These are phyloP conservation scores for Nicotiana knightiana DNA, from an alignment of 257 asterid species.

Conservation along the genomic window DNA sequence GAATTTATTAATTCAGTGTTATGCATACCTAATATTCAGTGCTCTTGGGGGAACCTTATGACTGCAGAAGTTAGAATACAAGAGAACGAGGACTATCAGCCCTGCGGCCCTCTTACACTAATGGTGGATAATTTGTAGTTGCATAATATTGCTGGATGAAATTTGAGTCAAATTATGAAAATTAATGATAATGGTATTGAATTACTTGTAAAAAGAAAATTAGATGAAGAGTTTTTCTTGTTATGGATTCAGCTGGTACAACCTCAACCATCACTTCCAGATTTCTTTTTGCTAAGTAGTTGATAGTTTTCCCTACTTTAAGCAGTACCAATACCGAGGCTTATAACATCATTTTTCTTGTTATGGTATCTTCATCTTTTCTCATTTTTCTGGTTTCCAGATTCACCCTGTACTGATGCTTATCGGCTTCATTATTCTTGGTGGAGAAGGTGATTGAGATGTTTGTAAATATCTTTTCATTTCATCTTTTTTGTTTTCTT, in stretches of 20 bases:
- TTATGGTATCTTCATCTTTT: neutral
- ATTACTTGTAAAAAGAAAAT: neutral
- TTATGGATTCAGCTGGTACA: neutral
- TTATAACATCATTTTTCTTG: neutral
- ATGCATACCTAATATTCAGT: neutral
- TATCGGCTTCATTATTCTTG: constrained; percentile 65
- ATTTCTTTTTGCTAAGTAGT: neutral
- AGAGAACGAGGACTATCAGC: neutral
- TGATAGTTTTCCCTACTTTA: neutral
- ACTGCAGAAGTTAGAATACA: neutral
- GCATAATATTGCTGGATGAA: neutral
- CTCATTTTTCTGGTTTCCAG: constrained; percentile 31
- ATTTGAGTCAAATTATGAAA: neutral
- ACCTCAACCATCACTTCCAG: neutral
- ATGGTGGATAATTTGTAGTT: neutral
- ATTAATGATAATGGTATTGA: neutral
- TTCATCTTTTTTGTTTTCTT: neutral
- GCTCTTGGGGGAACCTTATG: neutral
- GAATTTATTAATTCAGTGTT: neutral
- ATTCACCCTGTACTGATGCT: constrained; percentile 92
- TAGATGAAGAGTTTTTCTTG: neutral
- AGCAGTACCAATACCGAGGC: neutral
- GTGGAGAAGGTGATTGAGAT: constrained; percentile 81
- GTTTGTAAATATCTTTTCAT: neutral
- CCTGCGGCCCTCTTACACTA: neutral